Evolutionary conservation across 2,329 filamentous ascomycete species (phyloP), one percentile per base, ranked within the genome.

Genomic region (Pseudopithomyces maydicus): DNA sequence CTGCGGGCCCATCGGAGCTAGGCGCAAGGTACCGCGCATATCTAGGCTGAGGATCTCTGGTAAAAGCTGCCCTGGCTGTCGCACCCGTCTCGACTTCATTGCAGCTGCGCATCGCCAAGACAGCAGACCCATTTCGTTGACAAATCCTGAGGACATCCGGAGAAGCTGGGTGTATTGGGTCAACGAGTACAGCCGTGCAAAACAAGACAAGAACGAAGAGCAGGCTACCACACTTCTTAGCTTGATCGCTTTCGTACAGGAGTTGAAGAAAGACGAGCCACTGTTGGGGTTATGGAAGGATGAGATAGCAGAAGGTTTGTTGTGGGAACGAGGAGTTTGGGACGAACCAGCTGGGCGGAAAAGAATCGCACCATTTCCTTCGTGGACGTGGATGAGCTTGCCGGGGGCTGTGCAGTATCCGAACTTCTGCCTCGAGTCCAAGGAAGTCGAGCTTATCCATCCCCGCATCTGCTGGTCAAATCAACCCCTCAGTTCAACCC

Each of bases 261-360:
- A 39, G 12, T n/a, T 53, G 19, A 53, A 53, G 32, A 43, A 38
- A 14, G 51, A 53, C 22, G 51, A 53, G 22, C 51, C 51, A 6
- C 41, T 53, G 8, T 23, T 53, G 11, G 51, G 51, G 8, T 32
- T 53, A 17, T 53, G 51, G 51, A 53, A 46, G 15, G 20, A 38
- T 15, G 51, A 53, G 12, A 23, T 53, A 7, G 51, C 51, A 6
- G 41, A 45, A 15, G 51, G 51, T 10, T 33, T 53, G 6, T n/a
- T 53, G 22, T 53, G 51, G 51, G 51, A 53, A 46, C 32, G 51
- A 47, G 51, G 51, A 7, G 42, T 53, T 6, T 53, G 51, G 51
- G 19, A 39, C 15, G 51, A 46, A 26, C 51, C 51, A 29, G 51
- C 51, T 35, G 19, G 23, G 14, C 51, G 51, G n/a, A 53, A 32